phyloP scores from a whole-genome alignment of 352 stramenopile genomes.

The Globisporangium yorkense region DNA sequence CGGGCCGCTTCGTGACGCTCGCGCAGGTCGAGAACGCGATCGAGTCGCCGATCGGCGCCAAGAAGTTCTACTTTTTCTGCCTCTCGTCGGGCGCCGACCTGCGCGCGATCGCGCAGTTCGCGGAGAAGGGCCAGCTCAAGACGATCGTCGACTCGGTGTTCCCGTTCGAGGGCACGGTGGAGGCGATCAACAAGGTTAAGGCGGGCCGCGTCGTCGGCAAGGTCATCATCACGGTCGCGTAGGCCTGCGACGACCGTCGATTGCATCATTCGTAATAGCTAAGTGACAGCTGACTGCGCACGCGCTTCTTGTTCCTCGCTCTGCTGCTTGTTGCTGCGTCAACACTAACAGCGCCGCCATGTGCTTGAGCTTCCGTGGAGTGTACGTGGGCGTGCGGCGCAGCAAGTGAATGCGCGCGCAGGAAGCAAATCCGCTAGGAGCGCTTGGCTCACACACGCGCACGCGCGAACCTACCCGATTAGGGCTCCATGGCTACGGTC shows the following conservation, averaged over 20 bases:
- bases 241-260: neutral
- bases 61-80: neutral
- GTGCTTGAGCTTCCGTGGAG: no score
- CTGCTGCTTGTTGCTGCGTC: no score
- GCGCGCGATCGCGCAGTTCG: neutral
- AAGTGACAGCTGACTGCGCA: no score
- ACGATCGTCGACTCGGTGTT: neutral
- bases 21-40: slow-evolving; percentile 17
- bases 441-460: no score
- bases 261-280: no score
- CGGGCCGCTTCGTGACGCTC: slow-evolving; percentile 25
- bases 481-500: no score
- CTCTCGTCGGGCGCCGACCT: slow-evolving; percentile 1
- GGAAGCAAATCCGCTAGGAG: no score
- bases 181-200: slow-evolving; percentile 3
- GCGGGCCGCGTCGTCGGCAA: slow-evolving; percentile 1
- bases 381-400: no score
- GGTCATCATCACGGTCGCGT: slow-evolving; percentile 6
- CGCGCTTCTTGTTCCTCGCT: no score
- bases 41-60: slow-evolving; percentile 43
- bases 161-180: slow-evolving; percentile 3
- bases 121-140: slow-evolving; percentile 3
- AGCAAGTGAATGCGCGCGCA: no score
- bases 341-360: no score
- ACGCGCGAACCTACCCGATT: no score